Conservation (phyloP, 768 basidiomycete species). For the Hericium coralloides region DNA sequence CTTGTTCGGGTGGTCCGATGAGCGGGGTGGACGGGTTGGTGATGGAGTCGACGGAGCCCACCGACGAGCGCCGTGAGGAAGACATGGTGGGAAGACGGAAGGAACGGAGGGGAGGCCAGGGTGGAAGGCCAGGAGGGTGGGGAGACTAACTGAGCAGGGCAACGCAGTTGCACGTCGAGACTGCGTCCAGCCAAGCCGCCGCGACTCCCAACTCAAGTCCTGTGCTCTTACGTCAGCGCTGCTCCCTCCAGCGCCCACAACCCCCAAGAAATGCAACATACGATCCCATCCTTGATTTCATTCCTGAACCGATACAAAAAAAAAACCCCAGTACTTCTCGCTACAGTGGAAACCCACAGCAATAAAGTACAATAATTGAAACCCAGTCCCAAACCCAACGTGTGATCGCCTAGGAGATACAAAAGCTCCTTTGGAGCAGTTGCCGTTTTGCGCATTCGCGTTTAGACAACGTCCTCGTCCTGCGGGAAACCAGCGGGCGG, state of each 20-base stretch:
- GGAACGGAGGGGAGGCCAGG: background rate
- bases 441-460: too few relatives aligned
- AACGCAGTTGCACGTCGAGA: background rate
- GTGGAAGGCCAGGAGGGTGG: background rate
- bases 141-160: background rate
- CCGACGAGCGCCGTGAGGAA: background rate
- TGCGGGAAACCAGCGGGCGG: conserved; percentile 3
- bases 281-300: background rate
- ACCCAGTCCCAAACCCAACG: background rate
- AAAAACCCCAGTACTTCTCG: background rate
- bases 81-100: background rate
- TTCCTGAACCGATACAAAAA: background rate
- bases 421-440: too few relatives aligned
- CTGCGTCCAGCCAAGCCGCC: background rate
- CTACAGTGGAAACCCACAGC: background rate
- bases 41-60: background rate
- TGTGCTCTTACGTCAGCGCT: background rate
- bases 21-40: background rate
- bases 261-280: background rate
- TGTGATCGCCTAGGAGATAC: too few relatives aligned
- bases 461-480: background rate
- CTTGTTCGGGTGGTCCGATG: conserved; percentile 20
- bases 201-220: background rate
- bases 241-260: background rate
- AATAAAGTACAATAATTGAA: background rate